Base-by-base conservation (phyloP, 306 rosid genomes). In the Cucumis cinereus region DNA sequence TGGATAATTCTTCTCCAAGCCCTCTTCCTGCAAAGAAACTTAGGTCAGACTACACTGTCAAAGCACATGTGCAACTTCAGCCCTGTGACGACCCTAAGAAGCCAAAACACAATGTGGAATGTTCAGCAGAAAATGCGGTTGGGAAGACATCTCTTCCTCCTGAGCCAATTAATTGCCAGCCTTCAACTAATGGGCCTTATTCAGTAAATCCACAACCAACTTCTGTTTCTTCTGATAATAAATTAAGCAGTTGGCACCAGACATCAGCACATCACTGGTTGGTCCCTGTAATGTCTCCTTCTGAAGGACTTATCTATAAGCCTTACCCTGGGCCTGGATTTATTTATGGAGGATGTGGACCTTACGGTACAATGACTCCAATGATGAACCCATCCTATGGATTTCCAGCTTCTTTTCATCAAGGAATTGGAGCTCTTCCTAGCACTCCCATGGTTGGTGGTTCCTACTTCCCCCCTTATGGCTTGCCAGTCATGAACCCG, bases 251-350 rank as follows among this genome's bases (percentile, higher is more conserved):
- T 52, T 92, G 96, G 98, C 38, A 83, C 59, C 99, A 86, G 84
- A 68, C 94, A 71, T 82, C 96, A 35, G 98, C 89, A 49, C 93
- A 89, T 47, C 99, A 90, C 23, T 92, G 92, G 95, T 69, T 95
- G 76, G 76, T 95, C 78, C 99, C 99, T 50, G 92, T 95, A 19
- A 86, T 90, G 97, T 82, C 96, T 75, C 91, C 97, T 50, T 83
- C 97, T 14, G 99, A 95, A 83, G 99, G 98, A 82, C 97, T 95
- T 8, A 80, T 95, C 28, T 95, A 89, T 84, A 94, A 94, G 91
- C 99, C 99, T 23, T 95, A 89, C 80, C 81, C 85, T 7, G 96
- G 82, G 30, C 97, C 97, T 52, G 95, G 87, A 80, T 84, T 80
- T 17, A 8, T 74, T 77, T 83, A 79, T 82, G 97, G 89, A 82